Evolutionary conservation across 179 eudicot genomes (phyloP).

Genomic region (Amaranthus tricolor): DNA sequence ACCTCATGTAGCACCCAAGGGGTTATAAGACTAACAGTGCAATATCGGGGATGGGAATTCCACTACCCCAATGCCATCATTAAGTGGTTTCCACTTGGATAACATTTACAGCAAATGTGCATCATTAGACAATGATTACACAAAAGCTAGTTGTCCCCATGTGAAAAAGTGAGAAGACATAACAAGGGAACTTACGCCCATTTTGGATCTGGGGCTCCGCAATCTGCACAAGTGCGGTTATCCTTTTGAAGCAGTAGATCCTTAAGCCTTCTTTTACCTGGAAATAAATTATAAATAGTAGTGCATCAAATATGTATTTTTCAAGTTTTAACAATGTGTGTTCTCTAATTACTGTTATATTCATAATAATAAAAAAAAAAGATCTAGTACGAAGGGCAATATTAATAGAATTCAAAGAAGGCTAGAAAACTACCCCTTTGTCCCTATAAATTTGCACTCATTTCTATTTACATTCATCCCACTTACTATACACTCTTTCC

Average conservation of each 20-base stretch:
- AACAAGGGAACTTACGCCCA: slow-evolving; percentile 77
- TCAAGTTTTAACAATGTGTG: neutral
- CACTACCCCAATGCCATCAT: too few relatives aligned
- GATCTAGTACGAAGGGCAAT: neutral
- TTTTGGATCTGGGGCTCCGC: slow-evolving; percentile 88
- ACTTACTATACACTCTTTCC: too few relatives aligned
- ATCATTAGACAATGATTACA: neutral
- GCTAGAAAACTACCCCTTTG: neutral
- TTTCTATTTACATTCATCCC: too few relatives aligned
- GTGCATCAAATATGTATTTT: slow-evolving; percentile 12
- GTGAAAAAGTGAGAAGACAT: neutral
- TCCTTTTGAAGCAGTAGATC: slow-evolving; percentile 67
- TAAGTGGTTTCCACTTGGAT: neutral
- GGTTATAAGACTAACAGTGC: too few relatives aligned
- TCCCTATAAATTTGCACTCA: too few relatives aligned
- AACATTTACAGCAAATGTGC: neutral
- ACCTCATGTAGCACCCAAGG: too few relatives aligned
- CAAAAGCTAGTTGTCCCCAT: neutral
- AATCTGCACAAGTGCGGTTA: slow-evolving; percentile 91
- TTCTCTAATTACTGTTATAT: neutral
- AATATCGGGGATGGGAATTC: too few relatives aligned
- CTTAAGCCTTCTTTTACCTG: slow-evolving; percentile 79
- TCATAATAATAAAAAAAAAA: neutral
- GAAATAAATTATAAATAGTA: neutral
- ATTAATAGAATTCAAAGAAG: neutral